phyloP scores from a whole-genome alignment of 164 flowering plant genomes.

The Buxus sempervirens region DNA sequence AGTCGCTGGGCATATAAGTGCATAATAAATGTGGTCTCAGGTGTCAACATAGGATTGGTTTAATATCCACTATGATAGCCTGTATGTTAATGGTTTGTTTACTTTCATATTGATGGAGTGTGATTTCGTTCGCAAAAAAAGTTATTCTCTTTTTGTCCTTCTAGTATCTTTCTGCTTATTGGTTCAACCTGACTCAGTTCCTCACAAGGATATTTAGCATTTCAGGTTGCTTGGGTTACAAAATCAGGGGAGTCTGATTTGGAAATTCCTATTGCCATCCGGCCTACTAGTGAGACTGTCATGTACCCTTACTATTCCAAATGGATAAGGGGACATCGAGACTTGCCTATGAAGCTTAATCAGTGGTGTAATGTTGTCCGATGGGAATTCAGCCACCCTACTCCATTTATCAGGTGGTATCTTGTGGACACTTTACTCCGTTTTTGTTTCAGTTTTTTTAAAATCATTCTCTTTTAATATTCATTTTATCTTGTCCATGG shows the following conservation, averaged over 20 bases:
- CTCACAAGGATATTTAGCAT: background rate
- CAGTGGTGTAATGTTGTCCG: conserved; percentile 99
- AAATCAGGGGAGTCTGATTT: conserved; percentile 79
- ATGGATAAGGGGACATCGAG: conserved; percentile 98
- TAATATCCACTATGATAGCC: too few species aligned
- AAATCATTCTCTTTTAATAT: background rate
- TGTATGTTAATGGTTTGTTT: too few species aligned
- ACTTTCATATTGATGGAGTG: too few species aligned
- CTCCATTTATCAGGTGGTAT: conserved; percentile 89
- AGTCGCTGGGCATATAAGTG: too few species aligned
- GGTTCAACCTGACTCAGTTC: too few species aligned
- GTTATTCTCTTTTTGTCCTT: background rate
- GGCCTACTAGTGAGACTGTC: conserved; percentile 99
- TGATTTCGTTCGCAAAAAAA: background rate
- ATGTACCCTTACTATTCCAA: conserved; percentile 95
- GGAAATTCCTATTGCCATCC: conserved; percentile 89
- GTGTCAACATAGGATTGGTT: too few species aligned
- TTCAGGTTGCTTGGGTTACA: conserved; percentile 97
- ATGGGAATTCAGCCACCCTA: conserved; percentile 99
- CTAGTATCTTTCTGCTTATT: background rate
- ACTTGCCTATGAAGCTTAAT: conserved; percentile 88
- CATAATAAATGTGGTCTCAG: too few species aligned
- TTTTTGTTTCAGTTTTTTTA: background rate
- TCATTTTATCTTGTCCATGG: background rate
- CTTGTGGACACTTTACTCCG: background rate